These are phyloP conservation scores for Cardamine occulta DNA, from an alignment of 345 rosid species.

Conservation along the genomic window DNA sequence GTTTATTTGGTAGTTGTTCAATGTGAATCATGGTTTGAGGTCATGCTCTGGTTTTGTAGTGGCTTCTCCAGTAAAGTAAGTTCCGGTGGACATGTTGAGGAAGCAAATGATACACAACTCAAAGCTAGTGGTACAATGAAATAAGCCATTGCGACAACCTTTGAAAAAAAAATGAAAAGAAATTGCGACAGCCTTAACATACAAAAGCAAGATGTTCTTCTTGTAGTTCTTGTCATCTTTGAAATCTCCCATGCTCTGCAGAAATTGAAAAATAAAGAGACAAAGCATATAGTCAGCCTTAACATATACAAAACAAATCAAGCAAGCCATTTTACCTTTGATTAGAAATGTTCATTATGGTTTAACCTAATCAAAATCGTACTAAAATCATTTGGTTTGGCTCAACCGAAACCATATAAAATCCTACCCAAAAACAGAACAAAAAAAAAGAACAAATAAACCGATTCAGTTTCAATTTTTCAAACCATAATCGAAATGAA, in stretches of 20 bases:
- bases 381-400: neutral
- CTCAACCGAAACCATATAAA: neutral
- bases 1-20: neutral
- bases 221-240: neutral
- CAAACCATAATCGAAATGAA: neutral
- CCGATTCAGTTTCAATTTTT: neutral
- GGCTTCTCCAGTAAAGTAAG: conserved; percentile 31
- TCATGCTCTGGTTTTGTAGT: conserved; percentile 30
- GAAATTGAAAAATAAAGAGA: neutral
- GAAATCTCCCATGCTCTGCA: conserved; percentile 25
- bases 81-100: conserved; percentile 45
- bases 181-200: neutral
- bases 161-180: neutral
- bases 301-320: conserved; percentile 3
- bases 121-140: conserved; percentile 56
- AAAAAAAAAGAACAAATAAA: too few species aligned
- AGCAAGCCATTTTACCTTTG: neutral
- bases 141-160: neutral
- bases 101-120: conserved; percentile 48
- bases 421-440: neutral
- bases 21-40: conserved; percentile 25
- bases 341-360: neutral
- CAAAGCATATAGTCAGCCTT: neutral
- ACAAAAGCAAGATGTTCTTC: neutral
- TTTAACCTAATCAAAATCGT: neutral